Evolutionary conservation across 2,329 filamentous ascomycete species (phyloP).

Genomic region (Dothideomycetes sp.): DNA sequence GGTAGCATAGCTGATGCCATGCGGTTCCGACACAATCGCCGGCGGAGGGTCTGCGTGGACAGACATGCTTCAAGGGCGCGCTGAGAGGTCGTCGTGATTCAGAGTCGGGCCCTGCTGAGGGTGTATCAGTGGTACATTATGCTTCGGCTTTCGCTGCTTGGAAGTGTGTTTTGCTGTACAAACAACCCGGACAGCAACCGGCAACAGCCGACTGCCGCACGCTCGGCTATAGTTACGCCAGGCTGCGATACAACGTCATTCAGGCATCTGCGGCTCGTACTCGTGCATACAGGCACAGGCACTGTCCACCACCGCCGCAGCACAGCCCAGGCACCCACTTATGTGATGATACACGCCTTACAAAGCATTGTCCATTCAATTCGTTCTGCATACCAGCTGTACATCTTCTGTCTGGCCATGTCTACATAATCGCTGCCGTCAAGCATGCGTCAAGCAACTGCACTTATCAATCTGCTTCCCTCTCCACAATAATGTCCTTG

Average conservation of each 20-base stretch:
- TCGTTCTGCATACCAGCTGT: no score
- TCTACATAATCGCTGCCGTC: not conserved
- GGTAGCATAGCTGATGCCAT: constrained; percentile 63
- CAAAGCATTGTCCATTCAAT: no score
- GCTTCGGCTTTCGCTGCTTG: no score
- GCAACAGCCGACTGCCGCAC: not conserved
- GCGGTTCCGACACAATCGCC: constrained; percentile 53
- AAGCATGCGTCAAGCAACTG: not conserved
- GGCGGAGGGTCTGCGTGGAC: constrained; percentile 41
- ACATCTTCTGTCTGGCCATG: not conserved
- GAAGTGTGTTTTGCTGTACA: not conserved
- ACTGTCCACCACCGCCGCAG: no score
- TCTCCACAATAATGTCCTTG: constrained; percentile 49
- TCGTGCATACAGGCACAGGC: no score
- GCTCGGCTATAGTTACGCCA: no score
- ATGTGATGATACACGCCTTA: no score
- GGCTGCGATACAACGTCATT: not conserved
- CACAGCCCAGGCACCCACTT: no score
- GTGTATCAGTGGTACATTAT: no score
- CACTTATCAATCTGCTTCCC: not conserved
- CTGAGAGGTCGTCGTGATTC: not conserved
- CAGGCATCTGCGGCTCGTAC: no score
- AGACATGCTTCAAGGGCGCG: constrained; percentile 18
- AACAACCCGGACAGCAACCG: not conserved
- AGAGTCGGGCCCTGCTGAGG: not conserved